Evolutionary conservation across 768 basidiomycete species (phyloP).

Genomic region (Leccinellum luteum): DNA sequence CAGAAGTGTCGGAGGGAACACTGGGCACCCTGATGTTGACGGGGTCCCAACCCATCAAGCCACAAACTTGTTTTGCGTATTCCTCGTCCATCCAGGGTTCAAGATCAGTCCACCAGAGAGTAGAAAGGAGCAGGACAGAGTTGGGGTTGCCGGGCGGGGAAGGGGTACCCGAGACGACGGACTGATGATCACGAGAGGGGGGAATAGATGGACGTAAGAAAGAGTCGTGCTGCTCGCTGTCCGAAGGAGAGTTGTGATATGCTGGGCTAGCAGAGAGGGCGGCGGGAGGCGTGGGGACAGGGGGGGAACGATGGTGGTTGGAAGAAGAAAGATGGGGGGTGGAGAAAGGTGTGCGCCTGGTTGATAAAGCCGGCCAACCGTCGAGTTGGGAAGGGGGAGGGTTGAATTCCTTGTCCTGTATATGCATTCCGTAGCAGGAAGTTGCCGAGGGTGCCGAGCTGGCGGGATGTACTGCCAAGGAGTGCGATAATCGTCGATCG

Average conservation of each 20-base stretch:
- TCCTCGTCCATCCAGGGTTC: conserved; percentile 98
- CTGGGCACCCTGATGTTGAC: conserved; percentile 70
- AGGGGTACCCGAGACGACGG: conserved; percentile 12
- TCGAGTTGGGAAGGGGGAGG: conserved; percentile 23
- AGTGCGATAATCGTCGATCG: conserved; percentile 24
- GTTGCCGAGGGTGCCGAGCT: conserved; percentile 27
- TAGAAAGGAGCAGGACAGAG: conserved; percentile 45
- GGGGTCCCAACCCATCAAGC: conserved; percentile 84
- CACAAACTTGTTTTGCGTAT: conserved; percentile 86
- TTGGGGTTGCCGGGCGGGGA: conserved; percentile 28
- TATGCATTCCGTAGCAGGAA: conserved; percentile 36
- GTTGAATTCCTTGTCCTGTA: conserved; percentile 38
- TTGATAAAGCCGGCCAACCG: conserved; percentile 32
- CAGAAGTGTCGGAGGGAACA: conserved; percentile 53
- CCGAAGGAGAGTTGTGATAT: conserved; percentile 18
- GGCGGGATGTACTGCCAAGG: conserved; percentile 13
- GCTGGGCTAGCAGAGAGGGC: conserved; percentile 12
- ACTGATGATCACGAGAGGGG: conserved; percentile 17
- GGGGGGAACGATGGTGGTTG: conserved; percentile 45
- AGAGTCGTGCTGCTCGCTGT: conserved; percentile 21
- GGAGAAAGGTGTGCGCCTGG: conserved; percentile 32
- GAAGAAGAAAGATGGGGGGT: conserved; percentile 36
- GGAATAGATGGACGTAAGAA: conserved; percentile 17
- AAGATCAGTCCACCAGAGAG: conserved; percentile 84
- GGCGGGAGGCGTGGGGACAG: conserved; percentile 27